Percentiles rank a stretch among this genome's conserved stretches.
Evolutionary conservation across 306 rosid species (phyloP).

Genomic region (Cicer arietinum): DNA sequence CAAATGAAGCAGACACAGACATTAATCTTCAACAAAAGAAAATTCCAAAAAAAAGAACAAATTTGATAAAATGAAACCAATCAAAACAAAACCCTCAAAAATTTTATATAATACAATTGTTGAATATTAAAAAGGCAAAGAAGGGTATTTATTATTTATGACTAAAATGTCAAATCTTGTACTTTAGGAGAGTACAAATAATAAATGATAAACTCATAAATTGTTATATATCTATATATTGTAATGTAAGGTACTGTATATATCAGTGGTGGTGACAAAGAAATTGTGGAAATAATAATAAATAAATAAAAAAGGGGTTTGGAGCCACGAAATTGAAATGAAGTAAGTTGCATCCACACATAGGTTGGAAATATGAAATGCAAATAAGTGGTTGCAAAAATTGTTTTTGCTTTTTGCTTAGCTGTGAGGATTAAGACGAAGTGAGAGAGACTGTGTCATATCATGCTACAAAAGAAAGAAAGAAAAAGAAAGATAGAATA

Average conservation of each 20-base stretch:
- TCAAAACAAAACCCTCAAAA: constrained; percentile 6
- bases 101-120: neutral
- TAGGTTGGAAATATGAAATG: neutral
- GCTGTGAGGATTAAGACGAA: constrained; percentile 16
- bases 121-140: neutral
- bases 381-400: neutral
- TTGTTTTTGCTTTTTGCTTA: neutral
- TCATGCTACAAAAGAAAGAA: neutral
- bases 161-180: neutral
- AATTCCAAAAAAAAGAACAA: neutral
- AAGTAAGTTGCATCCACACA: neutral
- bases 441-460: neutral
- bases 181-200: neutral
- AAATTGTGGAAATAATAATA: neutral
- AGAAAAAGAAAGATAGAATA: neutral
- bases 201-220: constrained; percentile 12
- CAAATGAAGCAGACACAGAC: constrained; percentile 49
- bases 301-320: neutral
- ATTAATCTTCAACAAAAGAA: constrained; percentile 42
- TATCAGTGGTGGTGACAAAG: neutral
- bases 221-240: neutral
- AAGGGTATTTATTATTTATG: neutral
- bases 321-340: constrained; percentile 19
- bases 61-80: neutral
- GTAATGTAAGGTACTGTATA: neutral